Evolutionary conservation across 305 asterid genomes (phyloP).

Genomic region (Petunia hybrid): DNA sequence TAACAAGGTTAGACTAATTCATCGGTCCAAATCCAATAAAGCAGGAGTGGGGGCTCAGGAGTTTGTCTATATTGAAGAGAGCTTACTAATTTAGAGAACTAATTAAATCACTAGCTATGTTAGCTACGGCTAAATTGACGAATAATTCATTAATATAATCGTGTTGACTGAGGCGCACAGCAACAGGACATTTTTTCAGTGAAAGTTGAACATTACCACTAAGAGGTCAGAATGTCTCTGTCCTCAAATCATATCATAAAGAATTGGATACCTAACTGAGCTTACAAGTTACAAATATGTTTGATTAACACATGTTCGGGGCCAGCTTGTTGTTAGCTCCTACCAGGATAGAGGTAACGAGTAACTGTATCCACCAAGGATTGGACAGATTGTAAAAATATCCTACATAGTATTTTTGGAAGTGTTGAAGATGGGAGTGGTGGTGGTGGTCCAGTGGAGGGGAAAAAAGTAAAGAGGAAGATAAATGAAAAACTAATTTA

Average conservation of each 20-base stretch:
- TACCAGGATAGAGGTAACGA: too few species aligned
- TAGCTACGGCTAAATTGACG: neutral
- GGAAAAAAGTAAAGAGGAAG: too few species aligned
- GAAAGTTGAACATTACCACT: neutral
- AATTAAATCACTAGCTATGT: slow-evolving; percentile 1
- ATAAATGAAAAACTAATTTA: too few species aligned
- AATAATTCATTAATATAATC: slow-evolving; percentile 8
- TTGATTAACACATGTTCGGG: neutral
- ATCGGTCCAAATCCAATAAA: neutral
- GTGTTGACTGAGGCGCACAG: neutral
- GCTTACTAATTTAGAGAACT: slow-evolving; percentile 5
- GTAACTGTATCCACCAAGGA: too few species aligned
- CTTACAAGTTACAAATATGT: neutral
- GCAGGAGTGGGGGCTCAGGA: neutral
- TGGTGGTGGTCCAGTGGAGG: too few species aligned
- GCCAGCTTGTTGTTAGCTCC: too few species aligned
- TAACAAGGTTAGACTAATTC: slow-evolving; percentile 20
- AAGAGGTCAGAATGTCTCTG: neutral
- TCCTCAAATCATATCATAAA: neutral
- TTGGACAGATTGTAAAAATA: too few species aligned
- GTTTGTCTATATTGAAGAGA: slow-evolving; percentile 5
- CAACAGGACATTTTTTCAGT: neutral
- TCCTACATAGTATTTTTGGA: too few species aligned
- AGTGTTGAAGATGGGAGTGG: too few species aligned
- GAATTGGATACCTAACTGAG: neutral